Base-by-base conservation (phyloP, 306 rosid species). In the Lupinus albus region DNA sequence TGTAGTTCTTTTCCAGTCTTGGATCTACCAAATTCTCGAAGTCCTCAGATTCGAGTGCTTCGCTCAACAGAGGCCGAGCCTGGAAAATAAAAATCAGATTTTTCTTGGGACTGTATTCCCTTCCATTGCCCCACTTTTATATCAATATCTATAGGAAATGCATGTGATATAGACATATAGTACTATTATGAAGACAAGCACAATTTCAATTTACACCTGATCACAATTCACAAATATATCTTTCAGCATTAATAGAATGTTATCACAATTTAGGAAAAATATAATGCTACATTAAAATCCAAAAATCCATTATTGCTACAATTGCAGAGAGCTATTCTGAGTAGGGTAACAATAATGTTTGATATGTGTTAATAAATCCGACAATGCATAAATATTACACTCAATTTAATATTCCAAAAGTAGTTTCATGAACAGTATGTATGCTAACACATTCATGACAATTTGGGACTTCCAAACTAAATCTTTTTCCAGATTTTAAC, bases 11-110 rank as follows among this genome's bases (percentile, higher is more conserved):
- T 48, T 68, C 99, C 11, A 94, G 85, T 72, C 84, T 84, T 58
- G 86, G 81, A 86, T 94, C 99, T 67, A 68, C 89, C 81, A 94
- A 46, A 35, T 36, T 79, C 11, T 83, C 86, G 18, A 88, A 88
- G 64, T 90, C 78, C 72, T 80, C 84, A 0, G 57, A 79, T 0
- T 90, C 91, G 28, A 94, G 81, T 18, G 88, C 99, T 68, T 85
- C 80, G 5, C 68, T 32, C 67, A 94, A 87, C 21, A 86, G 70
- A 13, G 95, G 96, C 21, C 96, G 99, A 62, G 92, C 97, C 99
- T 94, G 85, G 46, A 75, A 79, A 81, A 82, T 17, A 69, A 53
- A 69, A 78, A 52, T 38, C 47, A 52, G 21, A 8, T 48, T 54
- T 20, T 39, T 39, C 32, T 38, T 42, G 36, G 12, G 33, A 15